phyloP scores from a whole-genome alignment of 768 basidiomycete genomes.

The Hericium alpestre region DNA sequence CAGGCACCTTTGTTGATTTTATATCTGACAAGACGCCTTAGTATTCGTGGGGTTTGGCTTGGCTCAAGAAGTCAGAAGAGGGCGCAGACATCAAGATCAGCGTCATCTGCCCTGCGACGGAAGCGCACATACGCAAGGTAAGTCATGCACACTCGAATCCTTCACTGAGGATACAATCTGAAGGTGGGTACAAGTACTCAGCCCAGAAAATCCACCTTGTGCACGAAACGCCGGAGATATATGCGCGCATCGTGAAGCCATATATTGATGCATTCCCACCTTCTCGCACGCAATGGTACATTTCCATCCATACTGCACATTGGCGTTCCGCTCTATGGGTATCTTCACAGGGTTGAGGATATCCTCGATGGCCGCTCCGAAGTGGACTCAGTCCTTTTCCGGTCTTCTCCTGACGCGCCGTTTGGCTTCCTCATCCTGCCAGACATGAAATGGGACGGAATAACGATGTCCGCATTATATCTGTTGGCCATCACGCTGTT shows the following conservation, averaged over 20 bases:
- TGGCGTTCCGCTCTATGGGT: neutral
- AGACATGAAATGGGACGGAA: conserved; percentile 95
- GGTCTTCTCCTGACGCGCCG: conserved; percentile 33
- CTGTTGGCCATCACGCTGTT: conserved; percentile 69
- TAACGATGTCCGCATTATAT: conserved; percentile 68
- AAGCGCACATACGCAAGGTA: conserved; percentile 81
- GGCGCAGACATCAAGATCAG: conserved; percentile 72
- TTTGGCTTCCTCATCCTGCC: conserved; percentile 71
- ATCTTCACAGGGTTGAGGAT: conserved; percentile 64
- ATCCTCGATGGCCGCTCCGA: conserved; percentile 74
- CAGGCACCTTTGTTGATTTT: conserved; percentile 5
- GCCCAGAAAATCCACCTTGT: conserved; percentile 64
- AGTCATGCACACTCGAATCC: neutral
- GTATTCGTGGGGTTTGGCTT: conserved; percentile 79
- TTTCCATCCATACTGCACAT: neutral
- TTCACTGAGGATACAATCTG: neutral
- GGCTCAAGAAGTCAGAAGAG: conserved; percentile 34
- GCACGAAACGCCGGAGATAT: conserved; percentile 74
- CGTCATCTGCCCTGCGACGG: conserved; percentile 81
- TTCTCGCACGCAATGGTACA: conserved; percentile 72
- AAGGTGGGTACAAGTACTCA: conserved; percentile 46
- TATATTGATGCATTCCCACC: conserved; percentile 71
- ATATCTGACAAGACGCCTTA: conserved; percentile 18
- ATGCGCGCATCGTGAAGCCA: conserved; percentile 58
- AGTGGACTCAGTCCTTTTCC: conserved; percentile 58